phyloP scores from a whole-genome alignment of 1,284 basidiomycete genomes.

The Trichosporon coremiiforme region DNA sequence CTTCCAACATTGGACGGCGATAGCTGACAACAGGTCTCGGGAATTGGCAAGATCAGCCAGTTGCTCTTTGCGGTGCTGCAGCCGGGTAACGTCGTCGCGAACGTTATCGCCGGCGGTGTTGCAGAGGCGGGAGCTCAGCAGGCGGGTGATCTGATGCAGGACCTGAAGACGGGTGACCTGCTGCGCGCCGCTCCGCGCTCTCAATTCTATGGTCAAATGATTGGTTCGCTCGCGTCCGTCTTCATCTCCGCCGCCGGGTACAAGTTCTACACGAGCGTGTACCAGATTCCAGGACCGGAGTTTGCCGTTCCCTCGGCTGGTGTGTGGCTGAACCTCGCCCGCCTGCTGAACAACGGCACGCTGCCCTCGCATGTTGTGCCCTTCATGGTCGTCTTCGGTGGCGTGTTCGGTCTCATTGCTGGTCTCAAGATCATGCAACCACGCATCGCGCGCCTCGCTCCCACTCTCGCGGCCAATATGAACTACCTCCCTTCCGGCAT shows the following conservation, averaged over 20 bases:
- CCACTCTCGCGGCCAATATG: conserved; percentile 54
- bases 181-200: conserved; percentile 81
- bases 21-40: conserved; percentile 63
- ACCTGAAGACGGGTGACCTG: conserved; percentile 92
- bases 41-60: conserved; percentile 92
- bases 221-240: conserved; percentile 83
- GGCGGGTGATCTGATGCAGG: conserved; percentile 98
- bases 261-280: conserved; percentile 81
- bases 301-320: conserved; percentile 94
- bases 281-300: conserved; percentile 73
- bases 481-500: conserved; percentile 86
- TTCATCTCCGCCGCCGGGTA: conserved; percentile 86
- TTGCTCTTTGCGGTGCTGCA: conserved; percentile 91
- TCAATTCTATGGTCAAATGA: conserved; percentile 84
- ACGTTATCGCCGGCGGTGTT: conserved; percentile 93
- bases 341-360: conserved; percentile 76
- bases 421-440: conserved; percentile 15
- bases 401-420: conserved; percentile 69
- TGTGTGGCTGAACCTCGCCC: conserved; percentile 76
- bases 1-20: neutral
- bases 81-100: conserved; percentile 91
- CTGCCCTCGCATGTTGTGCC: conserved; percentile 73
- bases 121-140: conserved; percentile 95
- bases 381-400: conserved; percentile 79
- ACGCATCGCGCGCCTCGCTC: conserved; percentile 13